phyloP scores from a whole-genome alignment of 139 green algal species.

The Chlorella sp. region DNA sequence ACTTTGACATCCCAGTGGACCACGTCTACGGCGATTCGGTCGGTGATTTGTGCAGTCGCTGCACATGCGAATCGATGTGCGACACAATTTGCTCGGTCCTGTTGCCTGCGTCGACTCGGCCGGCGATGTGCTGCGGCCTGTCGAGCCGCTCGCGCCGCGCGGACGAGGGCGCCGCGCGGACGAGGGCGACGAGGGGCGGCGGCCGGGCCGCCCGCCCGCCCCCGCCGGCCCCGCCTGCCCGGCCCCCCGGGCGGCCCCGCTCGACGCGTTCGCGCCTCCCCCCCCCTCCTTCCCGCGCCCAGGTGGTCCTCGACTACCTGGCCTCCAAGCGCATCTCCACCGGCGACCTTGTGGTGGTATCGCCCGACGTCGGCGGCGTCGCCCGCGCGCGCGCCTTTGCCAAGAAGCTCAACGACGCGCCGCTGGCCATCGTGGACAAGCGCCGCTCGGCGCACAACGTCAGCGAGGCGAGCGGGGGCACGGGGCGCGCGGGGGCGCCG shows the following conservation, averaged over 20 bases:
- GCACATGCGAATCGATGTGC: no score
- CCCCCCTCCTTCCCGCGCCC: no score
- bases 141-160: background rate
- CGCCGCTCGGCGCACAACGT: slow-evolving; percentile 95
- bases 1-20: slow-evolving; percentile 99
- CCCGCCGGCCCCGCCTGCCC: background rate
- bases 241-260: background rate
- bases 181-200: no score
- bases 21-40: slow-evolving; percentile 87
- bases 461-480: no score
- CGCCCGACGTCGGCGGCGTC: slow-evolving; percentile 98
- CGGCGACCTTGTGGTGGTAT: slow-evolving; percentile 96
- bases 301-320: slow-evolving; percentile 98
- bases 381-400: slow-evolving; percentile 95
- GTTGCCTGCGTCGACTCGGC: no score
- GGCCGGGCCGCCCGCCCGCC: background rate
- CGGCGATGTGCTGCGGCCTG: no score
- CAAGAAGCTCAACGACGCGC: slow-evolving; percentile 98
- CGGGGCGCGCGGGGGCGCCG: no score
- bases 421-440: slow-evolving; percentile 99
- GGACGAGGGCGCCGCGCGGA: no score
- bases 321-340: slow-evolving; percentile 94
- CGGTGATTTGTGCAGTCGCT: no score
- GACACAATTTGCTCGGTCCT: no score
- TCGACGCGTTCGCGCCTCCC: background rate